Percentiles rank a stretch among this genome's conserved stretches.
These are phyloP conservation scores for Eruca vesicaria DNA, from an alignment of 441 rosid genomes.

Conservation along the genomic window DNA sequence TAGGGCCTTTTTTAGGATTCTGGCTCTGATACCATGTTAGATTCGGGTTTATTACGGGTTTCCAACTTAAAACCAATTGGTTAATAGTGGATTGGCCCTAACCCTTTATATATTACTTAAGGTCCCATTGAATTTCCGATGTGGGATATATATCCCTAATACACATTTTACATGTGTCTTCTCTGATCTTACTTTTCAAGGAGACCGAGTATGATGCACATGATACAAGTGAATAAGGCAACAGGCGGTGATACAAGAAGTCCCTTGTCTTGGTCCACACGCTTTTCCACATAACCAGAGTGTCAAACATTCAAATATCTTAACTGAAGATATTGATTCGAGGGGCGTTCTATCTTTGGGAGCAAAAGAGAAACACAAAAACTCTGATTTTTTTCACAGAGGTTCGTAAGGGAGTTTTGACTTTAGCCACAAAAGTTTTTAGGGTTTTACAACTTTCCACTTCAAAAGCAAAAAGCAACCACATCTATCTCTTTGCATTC, in stretches of 20 bases:
- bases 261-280: background rate
- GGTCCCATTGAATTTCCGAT: too few species aligned
- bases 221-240: too few species aligned
- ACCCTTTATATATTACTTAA: too few species aligned
- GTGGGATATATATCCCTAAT: too few species aligned
- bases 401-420: conserved; percentile 6
- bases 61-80: too few species aligned
- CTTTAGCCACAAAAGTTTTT: background rate
- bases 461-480: background rate
- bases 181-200: too few species aligned
- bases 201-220: too few species aligned
- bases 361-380: background rate
- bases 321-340: background rate
- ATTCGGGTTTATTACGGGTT: too few species aligned
- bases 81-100: too few species aligned
- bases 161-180: too few species aligned
- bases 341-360: background rate
- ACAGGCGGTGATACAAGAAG: background rate
- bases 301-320: background rate
- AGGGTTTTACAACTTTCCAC: background rate
- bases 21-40: too few species aligned
- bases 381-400: background rate
- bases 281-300: background rate
- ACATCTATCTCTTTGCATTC: background rate
- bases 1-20: too few species aligned